Conservation (phyloP, 495 filamentous ascomycete species). For the Ramalina intermedia region DNA sequence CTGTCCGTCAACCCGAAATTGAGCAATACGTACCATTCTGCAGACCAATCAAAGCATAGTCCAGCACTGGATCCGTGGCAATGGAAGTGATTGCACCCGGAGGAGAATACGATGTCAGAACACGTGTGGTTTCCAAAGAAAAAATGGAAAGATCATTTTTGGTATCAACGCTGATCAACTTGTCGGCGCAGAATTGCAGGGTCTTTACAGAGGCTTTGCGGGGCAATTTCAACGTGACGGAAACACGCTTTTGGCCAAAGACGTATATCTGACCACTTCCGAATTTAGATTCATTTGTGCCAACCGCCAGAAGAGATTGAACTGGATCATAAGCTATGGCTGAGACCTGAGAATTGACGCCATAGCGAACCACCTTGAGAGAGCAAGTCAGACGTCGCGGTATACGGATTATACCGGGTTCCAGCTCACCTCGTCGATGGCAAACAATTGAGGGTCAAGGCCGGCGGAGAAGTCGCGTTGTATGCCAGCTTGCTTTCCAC, state of each 20-base stretch:
- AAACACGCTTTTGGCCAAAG: slow-evolving; percentile 72
- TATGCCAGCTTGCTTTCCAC: slow-evolving; percentile 85
- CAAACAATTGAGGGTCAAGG: slow-evolving; percentile 57
- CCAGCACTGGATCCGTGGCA: slow-evolving; percentile 70
- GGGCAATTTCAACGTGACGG: slow-evolving; percentile 48
- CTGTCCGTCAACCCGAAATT: too few species aligned
- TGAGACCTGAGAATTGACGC: slow-evolving; percentile 75
- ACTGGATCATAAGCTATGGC: slow-evolving; percentile 80
- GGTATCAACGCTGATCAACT: slow-evolving; percentile 66
- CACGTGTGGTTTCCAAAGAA: slow-evolving; percentile 48
- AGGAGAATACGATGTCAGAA: slow-evolving; percentile 51
- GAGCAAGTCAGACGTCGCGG: slow-evolving; percentile 10
- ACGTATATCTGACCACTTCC: slow-evolving; percentile 76
- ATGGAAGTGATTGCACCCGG: slow-evolving; percentile 57
- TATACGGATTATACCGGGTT: not conserved
- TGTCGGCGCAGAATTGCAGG: slow-evolving; percentile 64
- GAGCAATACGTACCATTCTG: slow-evolving; percentile 39
- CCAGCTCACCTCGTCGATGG: slow-evolving; percentile 56
- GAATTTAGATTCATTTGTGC: slow-evolving; percentile 67
- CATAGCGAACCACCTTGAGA: slow-evolving; percentile 57
- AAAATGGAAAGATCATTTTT: slow-evolving; percentile 73
- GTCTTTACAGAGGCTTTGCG: slow-evolving; percentile 53
- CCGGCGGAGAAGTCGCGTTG: slow-evolving; percentile 77
- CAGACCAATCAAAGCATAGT: slow-evolving; percentile 74
- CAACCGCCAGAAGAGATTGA: slow-evolving; percentile 87